Evolutionary conservation across 2,329 filamentous ascomycete species (phyloP).

Genomic region (Onygenales sp.): DNA sequence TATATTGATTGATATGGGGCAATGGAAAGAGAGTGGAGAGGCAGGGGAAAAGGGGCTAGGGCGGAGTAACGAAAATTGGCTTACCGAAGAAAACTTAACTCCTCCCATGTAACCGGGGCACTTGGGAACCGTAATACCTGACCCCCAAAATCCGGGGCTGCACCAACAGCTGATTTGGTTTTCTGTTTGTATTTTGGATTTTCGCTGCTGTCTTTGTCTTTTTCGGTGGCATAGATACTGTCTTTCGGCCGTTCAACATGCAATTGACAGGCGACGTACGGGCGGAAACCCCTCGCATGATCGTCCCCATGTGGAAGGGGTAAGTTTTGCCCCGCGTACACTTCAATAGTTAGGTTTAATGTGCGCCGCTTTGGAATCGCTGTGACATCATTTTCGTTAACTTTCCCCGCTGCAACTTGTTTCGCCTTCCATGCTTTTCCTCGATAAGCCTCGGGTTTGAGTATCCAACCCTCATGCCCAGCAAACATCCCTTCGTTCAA

Average conservation of each 20-base stretch:
- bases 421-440: slow-evolving; percentile 16
- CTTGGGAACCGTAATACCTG: slow-evolving; percentile 50
- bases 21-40: neutral
- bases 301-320: slow-evolving; percentile 52
- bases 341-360: slow-evolving; percentile 59
- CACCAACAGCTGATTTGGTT: slow-evolving; percentile 46
- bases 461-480: slow-evolving; percentile 69
- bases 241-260: slow-evolving; percentile 63
- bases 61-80: slow-evolving; percentile 21
- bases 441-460: slow-evolving; percentile 71
- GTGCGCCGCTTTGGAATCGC: slow-evolving; percentile 39
- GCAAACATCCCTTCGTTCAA: slow-evolving; percentile 88
- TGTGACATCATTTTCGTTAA: slow-evolving; percentile 10
- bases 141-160: slow-evolving; percentile 57
- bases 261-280: slow-evolving; percentile 69
- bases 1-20: neutral
- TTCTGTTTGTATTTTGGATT: slow-evolving; percentile 47
- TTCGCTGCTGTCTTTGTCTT: slow-evolving; percentile 44
- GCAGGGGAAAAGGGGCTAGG: slow-evolving; percentile 4
- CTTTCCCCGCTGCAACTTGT: slow-evolving; percentile 21
- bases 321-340: slow-evolving; percentile 69
- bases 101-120: slow-evolving; percentile 50
- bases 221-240: slow-evolving; percentile 34
- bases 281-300: slow-evolving; percentile 53
- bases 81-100: slow-evolving; percentile 65